Conservation (phyloP, 164 flowering plant species). For the Houttuynia cordata region DNA sequence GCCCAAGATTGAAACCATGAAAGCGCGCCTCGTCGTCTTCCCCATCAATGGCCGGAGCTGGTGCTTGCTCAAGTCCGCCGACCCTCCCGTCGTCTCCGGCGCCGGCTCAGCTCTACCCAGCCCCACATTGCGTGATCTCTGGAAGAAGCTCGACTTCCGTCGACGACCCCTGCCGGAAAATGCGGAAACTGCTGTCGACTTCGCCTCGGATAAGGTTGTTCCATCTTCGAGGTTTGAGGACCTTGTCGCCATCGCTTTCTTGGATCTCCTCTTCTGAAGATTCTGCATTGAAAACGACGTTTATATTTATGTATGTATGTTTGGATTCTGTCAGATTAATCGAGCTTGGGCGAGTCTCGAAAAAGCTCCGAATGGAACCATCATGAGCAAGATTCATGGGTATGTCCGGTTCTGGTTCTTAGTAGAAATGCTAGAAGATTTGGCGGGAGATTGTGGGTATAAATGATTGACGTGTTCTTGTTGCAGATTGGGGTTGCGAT, state of each 20-base stretch:
- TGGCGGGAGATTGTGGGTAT: constrained; percentile 10
- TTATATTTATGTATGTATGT: not conserved
- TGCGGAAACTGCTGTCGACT: constrained; percentile 56
- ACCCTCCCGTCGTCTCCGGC: constrained; percentile 15
- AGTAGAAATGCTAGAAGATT: not conserved
- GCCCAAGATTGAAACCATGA: no score
- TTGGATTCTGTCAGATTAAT: constrained; percentile 45
- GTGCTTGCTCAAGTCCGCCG: constrained; percentile 67
- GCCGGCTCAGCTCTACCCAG: constrained; percentile 26
- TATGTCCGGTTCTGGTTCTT: constrained; percentile 8
- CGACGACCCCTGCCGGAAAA: constrained; percentile 31
- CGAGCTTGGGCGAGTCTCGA: constrained; percentile 65
- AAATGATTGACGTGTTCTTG: not conserved
- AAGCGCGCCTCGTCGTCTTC: constrained; percentile 69
- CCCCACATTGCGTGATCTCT: constrained; percentile 49
- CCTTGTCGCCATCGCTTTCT: not conserved
- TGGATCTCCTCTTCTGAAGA: not conserved
- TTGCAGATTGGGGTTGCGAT: constrained; percentile 57
- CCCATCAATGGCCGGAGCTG: constrained; percentile 75
- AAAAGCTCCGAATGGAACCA: constrained; percentile 64
- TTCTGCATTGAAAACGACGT: not conserved
- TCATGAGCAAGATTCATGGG: constrained; percentile 76
- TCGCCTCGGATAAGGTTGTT: constrained; percentile 51
- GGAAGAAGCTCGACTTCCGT: constrained; percentile 36
- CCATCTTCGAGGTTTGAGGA: not conserved